These are phyloP conservation scores for Silene noctiflora DNA, from an alignment of 179 eudicot genomes.

Conservation along the genomic window DNA sequence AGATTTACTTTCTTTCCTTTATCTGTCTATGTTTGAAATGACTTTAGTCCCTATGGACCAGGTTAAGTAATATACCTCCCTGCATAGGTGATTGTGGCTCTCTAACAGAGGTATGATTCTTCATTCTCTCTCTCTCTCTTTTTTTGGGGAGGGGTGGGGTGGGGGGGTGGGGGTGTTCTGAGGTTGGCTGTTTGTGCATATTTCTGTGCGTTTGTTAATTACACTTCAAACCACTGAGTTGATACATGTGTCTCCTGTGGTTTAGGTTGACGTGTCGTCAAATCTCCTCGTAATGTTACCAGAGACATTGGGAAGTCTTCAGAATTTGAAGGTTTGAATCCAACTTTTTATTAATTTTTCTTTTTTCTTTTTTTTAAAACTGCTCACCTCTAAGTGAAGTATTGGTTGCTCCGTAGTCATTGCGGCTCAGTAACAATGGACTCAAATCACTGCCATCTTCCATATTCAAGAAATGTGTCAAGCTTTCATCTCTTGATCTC, in stretches of 20 bases:
- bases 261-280: slow-evolving; percentile 84
- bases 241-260: slow-evolving; percentile 14
- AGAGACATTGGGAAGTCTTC: slow-evolving; percentile 59
- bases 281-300: slow-evolving; percentile 80
- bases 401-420: slow-evolving; percentile 39
- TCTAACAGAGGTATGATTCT: slow-evolving; percentile 59
- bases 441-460: slow-evolving; percentile 61
- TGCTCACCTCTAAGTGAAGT: neutral
- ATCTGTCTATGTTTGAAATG: too few relatives aligned
- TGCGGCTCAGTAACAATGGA: slow-evolving; percentile 76
- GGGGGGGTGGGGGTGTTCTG: neutral
- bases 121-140: neutral
- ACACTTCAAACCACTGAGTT: slow-evolving; percentile 4
- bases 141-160: too few relatives aligned
- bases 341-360: neutral
- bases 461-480: slow-evolving; percentile 56
- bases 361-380: neutral
- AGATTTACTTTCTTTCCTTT: too few relatives aligned
- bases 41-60: slow-evolving; percentile 27
- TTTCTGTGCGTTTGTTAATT: neutral
- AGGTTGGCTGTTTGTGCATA: neutral
- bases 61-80: slow-evolving; percentile 52
- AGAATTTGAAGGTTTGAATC: slow-evolving; percentile 60
- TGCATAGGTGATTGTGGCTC: slow-evolving; percentile 65
- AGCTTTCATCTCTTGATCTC: slow-evolving; percentile 75